Percentiles rank a stretch among this genome's conserved stretches.
These are phyloP conservation scores for Fragilaria crotonensis DNA, from an alignment of 108 stramenopile species.

Conservation along the genomic window DNA sequence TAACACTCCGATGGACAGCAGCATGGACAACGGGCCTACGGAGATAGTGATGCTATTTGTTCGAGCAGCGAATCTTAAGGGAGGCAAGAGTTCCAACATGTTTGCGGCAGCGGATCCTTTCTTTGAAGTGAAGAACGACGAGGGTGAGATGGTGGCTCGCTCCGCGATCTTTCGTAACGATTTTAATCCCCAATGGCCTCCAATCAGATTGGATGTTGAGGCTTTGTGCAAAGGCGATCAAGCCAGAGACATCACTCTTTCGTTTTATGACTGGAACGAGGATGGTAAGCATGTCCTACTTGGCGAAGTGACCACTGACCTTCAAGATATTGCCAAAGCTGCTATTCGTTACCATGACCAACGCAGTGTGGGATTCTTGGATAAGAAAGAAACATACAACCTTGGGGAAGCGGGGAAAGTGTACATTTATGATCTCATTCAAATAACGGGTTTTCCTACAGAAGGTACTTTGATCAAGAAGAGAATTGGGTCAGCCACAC, in stretches of 20 bases:
- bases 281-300: background rate
- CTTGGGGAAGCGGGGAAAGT: background rate
- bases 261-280: background rate
- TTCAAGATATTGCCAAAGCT: background rate
- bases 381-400: background rate
- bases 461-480: too few relatives aligned
- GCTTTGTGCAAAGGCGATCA: background rate
- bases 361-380: background rate
- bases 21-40: too few relatives aligned
- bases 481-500: too few relatives aligned
- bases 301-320: background rate
- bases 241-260: background rate
- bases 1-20: too few relatives aligned
- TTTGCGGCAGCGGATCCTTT: background rate
- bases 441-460: too few relatives aligned
- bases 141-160: background rate
- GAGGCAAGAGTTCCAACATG: background rate
- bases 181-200: background rate
- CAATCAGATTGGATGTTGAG: background rate
- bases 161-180: background rate
- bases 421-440: background rate
- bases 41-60: background rate
- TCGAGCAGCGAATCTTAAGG: background rate
- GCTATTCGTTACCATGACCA: background rate
- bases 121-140: background rate